phyloP scores from a whole-genome alignment of 257 asterid genomes.

The Lycium barbarum region DNA sequence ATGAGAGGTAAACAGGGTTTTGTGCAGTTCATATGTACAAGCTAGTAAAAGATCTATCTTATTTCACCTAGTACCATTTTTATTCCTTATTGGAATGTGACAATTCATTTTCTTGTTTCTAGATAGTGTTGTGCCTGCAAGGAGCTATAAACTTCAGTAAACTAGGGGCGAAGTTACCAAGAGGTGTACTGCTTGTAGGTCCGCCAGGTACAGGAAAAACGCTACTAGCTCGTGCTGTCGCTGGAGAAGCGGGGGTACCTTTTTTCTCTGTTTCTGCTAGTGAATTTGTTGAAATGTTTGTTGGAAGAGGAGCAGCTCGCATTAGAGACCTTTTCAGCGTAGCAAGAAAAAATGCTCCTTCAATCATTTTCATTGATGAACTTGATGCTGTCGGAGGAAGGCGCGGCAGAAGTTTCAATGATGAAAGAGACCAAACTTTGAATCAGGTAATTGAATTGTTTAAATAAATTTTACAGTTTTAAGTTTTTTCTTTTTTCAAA shows the following conservation, averaged over 20 bases:
- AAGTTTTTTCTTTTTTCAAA: too few relatives aligned
- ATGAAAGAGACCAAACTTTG: constrained; percentile 94
- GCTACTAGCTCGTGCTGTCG: constrained; percentile 95
- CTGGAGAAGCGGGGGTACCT: constrained; percentile 97
- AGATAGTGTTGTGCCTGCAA: constrained; percentile 90
- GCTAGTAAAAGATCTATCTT: constrained; percentile 9
- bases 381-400: constrained; percentile 99
- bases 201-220: constrained; percentile 99
- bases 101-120: constrained; percentile 28
- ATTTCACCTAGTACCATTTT: not conserved
- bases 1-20: not conserved
- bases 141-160: constrained; percentile 88
- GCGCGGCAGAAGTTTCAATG: constrained; percentile 97
- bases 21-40: not conserved
- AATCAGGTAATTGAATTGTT: constrained; percentile 67
- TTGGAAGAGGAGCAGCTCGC: constrained; percentile 99
- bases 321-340: constrained; percentile 83
- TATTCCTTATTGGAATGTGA: constrained; percentile 6
- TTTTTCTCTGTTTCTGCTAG: constrained; percentile 97
- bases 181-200: constrained; percentile 96
- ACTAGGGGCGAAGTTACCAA: constrained; percentile 93
- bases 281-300: constrained; percentile 95
- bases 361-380: constrained; percentile 92
- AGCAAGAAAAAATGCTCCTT: constrained; percentile 92
- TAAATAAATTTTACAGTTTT: too few relatives aligned